Conservation (phyloP, 2,329 filamentous ascomycete genomes). For the Chalaropsis thielavioides region DNA sequence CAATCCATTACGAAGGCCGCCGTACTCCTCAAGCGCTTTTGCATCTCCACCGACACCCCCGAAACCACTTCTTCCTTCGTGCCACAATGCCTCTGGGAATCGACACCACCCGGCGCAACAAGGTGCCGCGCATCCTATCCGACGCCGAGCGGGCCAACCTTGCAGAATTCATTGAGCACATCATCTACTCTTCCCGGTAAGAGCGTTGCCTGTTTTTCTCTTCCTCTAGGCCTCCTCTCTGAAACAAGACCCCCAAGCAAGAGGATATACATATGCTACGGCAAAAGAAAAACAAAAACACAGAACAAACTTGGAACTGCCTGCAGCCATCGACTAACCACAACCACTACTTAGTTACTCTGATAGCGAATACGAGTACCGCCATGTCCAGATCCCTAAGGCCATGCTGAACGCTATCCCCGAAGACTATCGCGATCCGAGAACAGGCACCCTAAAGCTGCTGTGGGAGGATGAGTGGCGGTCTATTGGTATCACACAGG, state of each 20-base stretch:
- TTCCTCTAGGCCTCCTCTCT: neutral
- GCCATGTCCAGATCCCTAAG: conserved; percentile 94
- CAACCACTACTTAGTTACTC: conserved; percentile 52
- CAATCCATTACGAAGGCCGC: neutral
- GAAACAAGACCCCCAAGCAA: neutral
- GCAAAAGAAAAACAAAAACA: neutral
- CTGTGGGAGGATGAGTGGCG: conserved; percentile 99
- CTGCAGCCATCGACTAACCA: neutral
- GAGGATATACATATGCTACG: neutral
- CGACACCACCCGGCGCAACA: conserved; percentile 75
- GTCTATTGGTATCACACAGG: conserved; percentile 91
- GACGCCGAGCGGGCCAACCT: conserved; percentile 70
- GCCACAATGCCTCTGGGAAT: conserved; percentile 36
- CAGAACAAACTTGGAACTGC: neutral
- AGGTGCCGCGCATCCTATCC: conserved; percentile 62
- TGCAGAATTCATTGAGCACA: conserved; percentile 82
- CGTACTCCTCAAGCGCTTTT: neutral
- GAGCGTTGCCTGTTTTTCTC: conserved; percentile 21
- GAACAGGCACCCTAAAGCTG: conserved; percentile 85
- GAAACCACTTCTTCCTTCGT: neutral
- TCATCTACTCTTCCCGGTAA: conserved; percentile 89
- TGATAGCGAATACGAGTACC: conserved; percentile 87
- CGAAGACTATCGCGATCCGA: conserved; percentile 79
- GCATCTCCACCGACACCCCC: neutral
- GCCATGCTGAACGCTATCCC: conserved; percentile 96